These are phyloP conservation scores for Ampelomyces quisqualis DNA, from an alignment of 2,329 filamentous ascomycete species.

Conservation along the genomic window DNA sequence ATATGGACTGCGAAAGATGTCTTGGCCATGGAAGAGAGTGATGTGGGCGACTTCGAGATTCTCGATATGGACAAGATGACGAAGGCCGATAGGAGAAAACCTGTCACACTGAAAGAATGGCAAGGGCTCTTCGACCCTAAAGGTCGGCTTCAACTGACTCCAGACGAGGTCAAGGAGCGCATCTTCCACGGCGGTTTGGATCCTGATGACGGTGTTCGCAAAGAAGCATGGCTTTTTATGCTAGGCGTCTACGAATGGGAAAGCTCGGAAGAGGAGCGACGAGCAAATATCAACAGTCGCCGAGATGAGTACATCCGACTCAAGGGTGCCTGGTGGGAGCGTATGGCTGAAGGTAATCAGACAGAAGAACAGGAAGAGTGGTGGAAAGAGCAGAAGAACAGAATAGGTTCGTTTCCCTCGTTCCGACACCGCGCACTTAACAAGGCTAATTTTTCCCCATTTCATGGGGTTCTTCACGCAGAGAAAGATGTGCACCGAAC, in stretches of 20 bases:
- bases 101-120: constrained; percentile 84
- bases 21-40: constrained; percentile 89
- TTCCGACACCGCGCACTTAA: not conserved
- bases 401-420: constrained; percentile 72
- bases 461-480: constrained; percentile 59
- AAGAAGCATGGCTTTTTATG: constrained; percentile 95
- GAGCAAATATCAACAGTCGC: constrained; percentile 77
- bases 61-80: constrained; percentile 76
- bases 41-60: constrained; percentile 93
- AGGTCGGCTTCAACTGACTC: constrained; percentile 74
- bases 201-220: constrained; percentile 84
- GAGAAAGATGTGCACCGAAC: constrained; percentile 99
- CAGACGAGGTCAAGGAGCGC: constrained; percentile 94
- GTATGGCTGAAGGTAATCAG: constrained; percentile 77
- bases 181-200: constrained; percentile 93
- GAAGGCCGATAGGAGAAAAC: constrained; percentile 73
- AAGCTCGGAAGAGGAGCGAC: constrained; percentile 81
- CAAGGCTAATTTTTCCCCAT: constrained; percentile 53
- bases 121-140: constrained; percentile 81
- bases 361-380: constrained; percentile 83
- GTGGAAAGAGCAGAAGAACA: constrained; percentile 91
- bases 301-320: constrained; percentile 92
- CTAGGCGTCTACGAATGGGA: constrained; percentile 93
- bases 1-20: constrained; percentile 95
- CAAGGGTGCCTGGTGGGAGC: constrained; percentile 96